Evolutionary conservation across 345 rosid genomes (phyloP), one percentile per base, ranked within the genome.

Genomic region (Iberis pinnata): DNA sequence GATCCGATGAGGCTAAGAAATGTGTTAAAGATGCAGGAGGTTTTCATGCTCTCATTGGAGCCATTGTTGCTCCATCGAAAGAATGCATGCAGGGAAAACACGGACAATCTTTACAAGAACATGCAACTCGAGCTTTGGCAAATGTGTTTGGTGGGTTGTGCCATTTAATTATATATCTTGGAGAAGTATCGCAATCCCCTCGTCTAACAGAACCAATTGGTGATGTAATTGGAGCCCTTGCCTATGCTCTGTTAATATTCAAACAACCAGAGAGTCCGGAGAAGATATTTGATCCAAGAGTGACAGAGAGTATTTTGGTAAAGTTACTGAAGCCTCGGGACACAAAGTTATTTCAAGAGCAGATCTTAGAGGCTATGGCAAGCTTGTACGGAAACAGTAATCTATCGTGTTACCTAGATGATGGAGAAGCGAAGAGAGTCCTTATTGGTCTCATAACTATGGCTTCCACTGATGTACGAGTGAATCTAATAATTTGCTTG

Each of bases 21-120:
- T 82, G 78, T 22, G 68, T 86, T 43, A 67, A 68, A 45, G 86
- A 83, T 77, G 83, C 79, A 51, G 80, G 74, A 71, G 97, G 97
- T 63, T 43, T 86, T 67, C 76, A 65, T 43, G 61, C 83, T 63
- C 84, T 89, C 42, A 83, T 81, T 49, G 84, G 83, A 55, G 89
- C 95, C 60, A 71, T 81, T 50, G 89, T 89, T 49, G 88, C 89
- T 74, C 95, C 97, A 57, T 83, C 93, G 12, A 89, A 86, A 76
- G 97, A 89, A 66, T 65, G 84, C 43, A 78, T 81, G 85, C 84
- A 81, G 59, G 95, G 94, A 40, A 77, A 75, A 72, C 55, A 66
- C 69, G 81, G 81, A 59, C 86, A 80, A 60, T 80, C 81, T 53
- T 68, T 89, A 68, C 93, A 86, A 63, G 63, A 62, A 58, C 89